These are phyloP conservation scores for Glycine latifolia DNA, from an alignment of 306 rosid species.

Conservation along the genomic window DNA sequence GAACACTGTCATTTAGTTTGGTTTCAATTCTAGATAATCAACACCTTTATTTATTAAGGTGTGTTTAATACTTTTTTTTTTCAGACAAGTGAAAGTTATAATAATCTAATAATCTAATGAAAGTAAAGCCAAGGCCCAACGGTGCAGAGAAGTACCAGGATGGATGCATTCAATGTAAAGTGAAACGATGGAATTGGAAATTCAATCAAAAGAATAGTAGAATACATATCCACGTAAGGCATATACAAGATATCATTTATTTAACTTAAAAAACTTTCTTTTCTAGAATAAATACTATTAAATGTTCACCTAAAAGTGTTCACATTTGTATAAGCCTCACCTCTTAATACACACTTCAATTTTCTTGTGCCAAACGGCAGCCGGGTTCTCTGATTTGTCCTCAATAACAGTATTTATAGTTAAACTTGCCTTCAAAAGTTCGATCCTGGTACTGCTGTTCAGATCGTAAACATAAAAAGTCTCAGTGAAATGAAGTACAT, in stretches of 20 bases:
- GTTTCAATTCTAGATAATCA: not conserved
- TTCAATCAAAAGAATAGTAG: constrained; percentile 16
- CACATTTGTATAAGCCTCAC: constrained; percentile 38
- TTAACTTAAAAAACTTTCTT: constrained; percentile 21
- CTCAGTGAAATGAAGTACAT: constrained; percentile 39
- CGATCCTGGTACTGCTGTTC: not conserved
- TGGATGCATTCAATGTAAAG: not conserved
- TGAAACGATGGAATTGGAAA: not conserved
- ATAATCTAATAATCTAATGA: not conserved
- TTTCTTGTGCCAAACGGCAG: constrained; percentile 8
- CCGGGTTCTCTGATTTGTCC: constrained; percentile 33
- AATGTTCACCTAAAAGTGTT: constrained; percentile 34
- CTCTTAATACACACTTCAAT: constrained; percentile 4
- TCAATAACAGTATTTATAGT: constrained; percentile 12
- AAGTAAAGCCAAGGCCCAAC: not conserved
- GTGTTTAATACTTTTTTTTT: not conserved
- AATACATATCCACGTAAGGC: constrained; percentile 22
- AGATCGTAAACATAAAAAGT: not conserved
- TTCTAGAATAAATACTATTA: constrained; percentile 5
- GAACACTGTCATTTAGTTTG: not conserved
- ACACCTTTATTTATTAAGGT: not conserved
- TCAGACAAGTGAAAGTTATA: not conserved
- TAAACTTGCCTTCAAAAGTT: constrained; percentile 44
- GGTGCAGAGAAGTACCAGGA: not conserved
- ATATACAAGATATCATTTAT: constrained; percentile 21